These are phyloP conservation scores for Phalaenopsis equestris DNA, from an alignment of 106 monocot genomes.

Conservation along the genomic window DNA sequence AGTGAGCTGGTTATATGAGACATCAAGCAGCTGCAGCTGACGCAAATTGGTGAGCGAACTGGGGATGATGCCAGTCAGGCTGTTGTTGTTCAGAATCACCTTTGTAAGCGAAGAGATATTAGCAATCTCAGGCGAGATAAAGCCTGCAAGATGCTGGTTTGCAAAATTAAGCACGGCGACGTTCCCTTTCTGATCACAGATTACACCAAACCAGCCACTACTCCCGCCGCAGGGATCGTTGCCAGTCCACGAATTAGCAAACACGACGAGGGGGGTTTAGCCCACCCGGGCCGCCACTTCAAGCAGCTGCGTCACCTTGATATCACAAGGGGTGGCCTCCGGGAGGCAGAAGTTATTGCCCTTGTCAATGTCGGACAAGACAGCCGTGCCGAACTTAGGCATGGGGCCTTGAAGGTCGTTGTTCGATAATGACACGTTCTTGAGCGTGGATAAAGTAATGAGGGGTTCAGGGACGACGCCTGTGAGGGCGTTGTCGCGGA, in stretches of 20 bases:
- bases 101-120: constrained; percentile 8
- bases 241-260: constrained; percentile 44
- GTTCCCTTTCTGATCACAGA: constrained; percentile 5
- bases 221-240: constrained; percentile 9
- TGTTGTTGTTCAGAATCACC: constrained; percentile 13
- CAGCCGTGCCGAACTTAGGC: constrained; percentile 27
- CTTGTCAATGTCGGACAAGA: constrained; percentile 24
- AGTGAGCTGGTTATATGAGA: constrained; percentile 8
- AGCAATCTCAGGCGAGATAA: constrained; percentile 7
- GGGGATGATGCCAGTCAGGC: constrained; percentile 4
- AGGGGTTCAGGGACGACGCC: constrained; percentile 59
- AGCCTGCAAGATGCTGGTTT: constrained; percentile 4
- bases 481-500: constrained; percentile 69
- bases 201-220: constrained; percentile 3
- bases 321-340: constrained; percentile 41
- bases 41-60: not conserved
- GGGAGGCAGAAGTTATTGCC: constrained; percentile 68
- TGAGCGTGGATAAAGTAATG: constrained; percentile 11
- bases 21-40: constrained; percentile 8
- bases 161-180: constrained; percentile 8
- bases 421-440: constrained; percentile 49
- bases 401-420: constrained; percentile 77
- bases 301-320: constrained; percentile 39
- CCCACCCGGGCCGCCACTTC: constrained; percentile 58
- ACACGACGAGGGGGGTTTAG: constrained; percentile 44